These are phyloP conservation scores for Phytophthora quininea DNA, from an alignment of 352 stramenopile species.

Conservation along the genomic window DNA sequence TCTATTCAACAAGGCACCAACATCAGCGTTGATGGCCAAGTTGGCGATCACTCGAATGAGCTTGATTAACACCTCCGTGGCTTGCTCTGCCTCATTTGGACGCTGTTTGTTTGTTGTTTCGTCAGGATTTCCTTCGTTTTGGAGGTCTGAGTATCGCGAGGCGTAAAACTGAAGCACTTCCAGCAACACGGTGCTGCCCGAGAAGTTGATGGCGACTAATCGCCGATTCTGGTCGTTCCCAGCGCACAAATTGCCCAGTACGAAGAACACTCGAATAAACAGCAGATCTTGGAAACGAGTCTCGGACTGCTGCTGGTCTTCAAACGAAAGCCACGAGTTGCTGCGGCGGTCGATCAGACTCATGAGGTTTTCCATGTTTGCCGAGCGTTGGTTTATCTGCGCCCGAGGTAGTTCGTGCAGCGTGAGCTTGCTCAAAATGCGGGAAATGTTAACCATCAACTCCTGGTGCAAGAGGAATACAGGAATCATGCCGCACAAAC, in stretches of 20 bases:
- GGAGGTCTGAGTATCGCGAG: conserved; percentile 32
- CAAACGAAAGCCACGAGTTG: conserved; percentile 47
- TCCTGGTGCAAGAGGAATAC: conserved; percentile 61
- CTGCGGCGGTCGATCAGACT: conserved; percentile 46
- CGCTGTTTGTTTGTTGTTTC: conserved; percentile 7
- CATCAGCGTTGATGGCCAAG: conserved; percentile 76
- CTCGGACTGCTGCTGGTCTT: conserved; percentile 40
- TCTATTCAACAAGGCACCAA: conserved; percentile 52
- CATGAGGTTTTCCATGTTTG: conserved; percentile 53
- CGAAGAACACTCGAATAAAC: conserved; percentile 81
- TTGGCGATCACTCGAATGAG: conserved; percentile 84
- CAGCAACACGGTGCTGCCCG: conserved; percentile 45
- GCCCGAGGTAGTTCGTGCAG: conserved; percentile 72
- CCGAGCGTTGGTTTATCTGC: conserved; percentile 63
- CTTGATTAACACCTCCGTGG: conserved; percentile 81
- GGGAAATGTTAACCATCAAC: conserved; percentile 79
- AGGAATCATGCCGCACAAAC: conserved; percentile 55
- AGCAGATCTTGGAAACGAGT: conserved; percentile 56
- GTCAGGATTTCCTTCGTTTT: not conserved
- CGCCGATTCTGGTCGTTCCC: conserved; percentile 80
- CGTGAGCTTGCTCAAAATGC: conserved; percentile 84
- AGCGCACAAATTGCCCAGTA: conserved; percentile 88
- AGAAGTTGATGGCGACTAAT: conserved; percentile 41
- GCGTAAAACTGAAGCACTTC: conserved; percentile 53
- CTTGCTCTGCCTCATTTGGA: conserved; percentile 19